Conservation (phyloP, 331 rosid species). For the Dryas integrifolia region DNA sequence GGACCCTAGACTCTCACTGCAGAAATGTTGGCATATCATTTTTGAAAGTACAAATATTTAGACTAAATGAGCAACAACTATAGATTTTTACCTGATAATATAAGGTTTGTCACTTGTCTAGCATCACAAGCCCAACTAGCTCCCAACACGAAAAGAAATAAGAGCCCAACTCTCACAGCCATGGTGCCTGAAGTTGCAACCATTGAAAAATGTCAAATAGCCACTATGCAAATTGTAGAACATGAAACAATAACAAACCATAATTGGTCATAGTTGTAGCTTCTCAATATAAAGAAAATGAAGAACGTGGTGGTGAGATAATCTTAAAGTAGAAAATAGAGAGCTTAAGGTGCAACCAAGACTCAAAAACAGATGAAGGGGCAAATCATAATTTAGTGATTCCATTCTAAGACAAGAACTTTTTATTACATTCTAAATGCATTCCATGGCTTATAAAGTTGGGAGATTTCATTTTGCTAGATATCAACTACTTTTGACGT, state of each 20-base stretch:
- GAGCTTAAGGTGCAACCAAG: background rate
- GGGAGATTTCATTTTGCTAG: background rate
- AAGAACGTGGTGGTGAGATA: background rate
- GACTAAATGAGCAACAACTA: background rate
- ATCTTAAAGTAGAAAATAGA: background rate
- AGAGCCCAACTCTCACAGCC: slow-evolving; percentile 54
- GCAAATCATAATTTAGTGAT: background rate
- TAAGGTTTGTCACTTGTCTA: slow-evolving; percentile 40
- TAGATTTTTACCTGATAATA: slow-evolving; percentile 24
- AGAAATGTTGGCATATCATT: background rate
- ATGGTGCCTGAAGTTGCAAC: slow-evolving; percentile 48
- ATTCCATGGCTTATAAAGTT: background rate
- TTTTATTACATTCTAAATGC: background rate
- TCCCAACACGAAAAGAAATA: slow-evolving; percentile 52
- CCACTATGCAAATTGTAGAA: background rate
- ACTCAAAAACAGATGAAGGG: background rate
- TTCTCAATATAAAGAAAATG: background rate
- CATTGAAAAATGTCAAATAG: background rate
- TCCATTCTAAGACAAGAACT: background rate
- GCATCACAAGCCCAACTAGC: slow-evolving; percentile 62
- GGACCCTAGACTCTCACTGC: background rate
- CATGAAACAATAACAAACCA: background rate
- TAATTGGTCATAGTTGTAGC: background rate
- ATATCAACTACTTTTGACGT: background rate
- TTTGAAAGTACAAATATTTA: background rate